phyloP scores from a whole-genome alignment of 2,329 filamentous ascomycete genomes.

The Monascus ruber region DNA sequence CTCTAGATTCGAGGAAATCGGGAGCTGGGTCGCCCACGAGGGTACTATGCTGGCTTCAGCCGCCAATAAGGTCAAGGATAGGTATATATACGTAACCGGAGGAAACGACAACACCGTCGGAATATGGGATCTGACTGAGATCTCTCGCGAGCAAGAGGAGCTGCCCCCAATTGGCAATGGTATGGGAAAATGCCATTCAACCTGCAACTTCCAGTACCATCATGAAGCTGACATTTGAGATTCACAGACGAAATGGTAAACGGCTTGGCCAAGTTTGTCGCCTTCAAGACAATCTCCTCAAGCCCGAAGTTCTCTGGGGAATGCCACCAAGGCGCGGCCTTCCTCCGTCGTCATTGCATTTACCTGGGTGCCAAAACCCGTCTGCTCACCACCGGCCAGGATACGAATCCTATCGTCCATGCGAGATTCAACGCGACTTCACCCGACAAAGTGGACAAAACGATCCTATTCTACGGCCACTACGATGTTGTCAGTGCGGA shows the following conservation, averaged over 20 bases:
- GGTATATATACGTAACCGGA: conserved; percentile 84
- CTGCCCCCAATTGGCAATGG: conserved; percentile 46
- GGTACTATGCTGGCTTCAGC: conserved; percentile 82
- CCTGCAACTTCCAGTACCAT: neutral
- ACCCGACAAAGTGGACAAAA: conserved; percentile 58
- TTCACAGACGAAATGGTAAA: conserved; percentile 49
- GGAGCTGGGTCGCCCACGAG: conserved; percentile 70
- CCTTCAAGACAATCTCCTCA: conserved; percentile 84
- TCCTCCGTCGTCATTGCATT: conserved; percentile 80
- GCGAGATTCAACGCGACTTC: conserved; percentile 73
- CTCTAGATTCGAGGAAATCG: conserved; percentile 70
- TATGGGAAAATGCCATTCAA: conserved; percentile 13
- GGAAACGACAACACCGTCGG: conserved; percentile 85
- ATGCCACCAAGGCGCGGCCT: conserved; percentile 84
- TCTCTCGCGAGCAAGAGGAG: conserved; percentile 34
- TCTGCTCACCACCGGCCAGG: conserved; percentile 70
- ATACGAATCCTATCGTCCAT: conserved; percentile 83
- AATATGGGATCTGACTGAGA: conserved; percentile 68
- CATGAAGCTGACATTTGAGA: neutral
- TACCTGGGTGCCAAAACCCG: conserved; percentile 81
- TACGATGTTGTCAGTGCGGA: conserved; percentile 95
- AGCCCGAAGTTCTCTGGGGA: conserved; percentile 78
- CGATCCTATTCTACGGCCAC: conserved; percentile 92
- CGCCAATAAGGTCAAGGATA: conserved; percentile 55
- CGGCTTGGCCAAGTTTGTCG: conserved; percentile 73